Conservation (phyloP, 352 stramenopile species). For the Globisporangium ultimum region DNA sequence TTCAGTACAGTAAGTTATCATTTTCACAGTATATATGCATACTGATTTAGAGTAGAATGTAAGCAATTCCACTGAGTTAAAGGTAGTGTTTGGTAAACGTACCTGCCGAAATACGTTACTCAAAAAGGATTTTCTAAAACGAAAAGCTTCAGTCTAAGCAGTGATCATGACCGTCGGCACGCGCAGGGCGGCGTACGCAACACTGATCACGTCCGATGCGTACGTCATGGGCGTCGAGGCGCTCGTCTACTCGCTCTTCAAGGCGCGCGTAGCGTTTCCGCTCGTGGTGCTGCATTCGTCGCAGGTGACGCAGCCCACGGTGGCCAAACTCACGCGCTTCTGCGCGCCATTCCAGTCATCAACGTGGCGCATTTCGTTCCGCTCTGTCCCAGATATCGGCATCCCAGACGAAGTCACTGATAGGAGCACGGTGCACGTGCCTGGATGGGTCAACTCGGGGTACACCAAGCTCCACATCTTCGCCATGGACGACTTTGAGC, state of each 20-base stretch:
- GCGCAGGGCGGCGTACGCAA: constrained; percentile 16
- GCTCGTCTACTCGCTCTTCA: constrained; percentile 29
- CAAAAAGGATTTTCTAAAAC: no score
- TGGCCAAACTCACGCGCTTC: constrained; percentile 23
- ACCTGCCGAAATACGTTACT: no score
- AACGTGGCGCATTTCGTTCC: constrained; percentile 13
- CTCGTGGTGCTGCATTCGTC: constrained; percentile 33
- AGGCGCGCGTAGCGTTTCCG: constrained; percentile 9
- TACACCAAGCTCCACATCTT: constrained; percentile 52
- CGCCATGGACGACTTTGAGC: constrained; percentile 64
- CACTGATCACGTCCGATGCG: constrained; percentile 36
- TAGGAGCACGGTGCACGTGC: constrained; percentile 16
- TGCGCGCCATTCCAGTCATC: constrained; percentile 8
- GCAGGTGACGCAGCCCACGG: constrained; percentile 19
- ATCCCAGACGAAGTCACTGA: constrained; percentile 17
- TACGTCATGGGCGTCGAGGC: constrained; percentile 39
- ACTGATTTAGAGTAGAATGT: no score
- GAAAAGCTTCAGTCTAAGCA: no score
- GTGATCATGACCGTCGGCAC: not conserved
- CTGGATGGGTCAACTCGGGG: constrained; percentile 38
- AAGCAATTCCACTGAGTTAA: no score
- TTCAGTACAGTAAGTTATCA: no score
- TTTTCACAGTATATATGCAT: no score
- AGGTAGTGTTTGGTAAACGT: no score
- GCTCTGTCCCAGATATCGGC: constrained; percentile 23